A percentile compares a stretch with the other conserved stretches of the same genome.
These are phyloP conservation scores for Trichoderma cornu-damae DNA, from an alignment of 2,329 filamentous ascomycete genomes.

Conservation along the genomic window DNA sequence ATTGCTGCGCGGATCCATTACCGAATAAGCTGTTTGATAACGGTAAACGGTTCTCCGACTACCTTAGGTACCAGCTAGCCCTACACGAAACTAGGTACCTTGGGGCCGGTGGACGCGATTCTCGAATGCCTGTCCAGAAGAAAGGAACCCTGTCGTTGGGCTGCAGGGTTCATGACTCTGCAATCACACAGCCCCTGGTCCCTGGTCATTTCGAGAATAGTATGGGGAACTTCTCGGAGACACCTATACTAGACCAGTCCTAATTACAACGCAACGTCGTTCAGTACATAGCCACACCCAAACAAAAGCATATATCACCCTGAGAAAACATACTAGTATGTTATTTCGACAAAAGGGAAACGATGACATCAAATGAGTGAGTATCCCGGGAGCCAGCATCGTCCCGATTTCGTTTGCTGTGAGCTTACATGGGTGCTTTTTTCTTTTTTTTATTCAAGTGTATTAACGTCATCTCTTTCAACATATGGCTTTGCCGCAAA, in stretches of 20 bases:
- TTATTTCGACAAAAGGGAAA: background rate
- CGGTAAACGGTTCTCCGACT: background rate
- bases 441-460: background rate
- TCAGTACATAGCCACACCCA: background rate
- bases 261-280: background rate
- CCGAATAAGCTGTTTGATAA: slow-evolving; percentile 1
- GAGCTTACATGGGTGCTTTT: background rate
- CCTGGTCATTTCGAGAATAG: background rate
- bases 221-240: slow-evolving; percentile 5
- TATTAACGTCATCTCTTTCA: background rate
- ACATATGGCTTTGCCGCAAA: background rate
- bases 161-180: slow-evolving; percentile 15
- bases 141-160: background rate
- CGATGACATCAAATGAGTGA: background rate
- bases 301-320: background rate
- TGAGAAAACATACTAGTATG: background rate
- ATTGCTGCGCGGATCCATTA: slow-evolving; percentile 8
- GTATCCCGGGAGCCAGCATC: background rate
- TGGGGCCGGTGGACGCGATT: slow-evolving; percentile 1
- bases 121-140: background rate
- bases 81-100: slow-evolving; percentile 10
- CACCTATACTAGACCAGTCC: background rate
- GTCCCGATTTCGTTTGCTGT: background rate
- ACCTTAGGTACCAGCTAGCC: slow-evolving; percentile 14
- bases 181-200: background rate